Percentiles rank a stretch among this genome's conserved stretches.
phyloP scores from a whole-genome alignment of 225 moss, liverwort and hornwort genomes.

The Sphagnum contortum region DNA sequence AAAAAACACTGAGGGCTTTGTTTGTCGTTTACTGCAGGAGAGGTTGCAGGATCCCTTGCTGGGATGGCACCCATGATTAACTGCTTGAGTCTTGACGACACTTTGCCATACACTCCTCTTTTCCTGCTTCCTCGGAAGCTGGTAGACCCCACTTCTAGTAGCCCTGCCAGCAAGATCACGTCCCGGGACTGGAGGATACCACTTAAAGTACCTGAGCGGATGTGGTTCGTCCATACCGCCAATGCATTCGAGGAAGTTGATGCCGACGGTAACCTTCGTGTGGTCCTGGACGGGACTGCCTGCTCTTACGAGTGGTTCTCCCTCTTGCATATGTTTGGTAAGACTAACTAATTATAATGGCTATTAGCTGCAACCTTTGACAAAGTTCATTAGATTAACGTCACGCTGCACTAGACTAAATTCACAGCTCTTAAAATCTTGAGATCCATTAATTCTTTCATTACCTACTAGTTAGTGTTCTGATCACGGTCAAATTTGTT shows the following conservation, averaged over 20 bases:
- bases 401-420: neutral
- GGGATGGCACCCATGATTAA: constrained; percentile 29
- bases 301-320: constrained; percentile 35
- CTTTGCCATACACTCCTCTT: constrained; percentile 24
- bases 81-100: constrained; percentile 21
- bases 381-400: neutral
- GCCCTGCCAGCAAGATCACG: neutral
- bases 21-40: constrained; percentile 3
- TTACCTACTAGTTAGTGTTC: no score
- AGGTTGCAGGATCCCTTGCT: constrained; percentile 14
- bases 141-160: neutral
- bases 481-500: no score
- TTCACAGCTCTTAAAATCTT: no score
- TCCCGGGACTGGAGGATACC: constrained; percentile 21
- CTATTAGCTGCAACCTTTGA: neutral
- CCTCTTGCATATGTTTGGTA: constrained; percentile 28
- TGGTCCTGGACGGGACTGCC: constrained; percentile 24
- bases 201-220: constrained; percentile 14
- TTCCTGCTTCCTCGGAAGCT: constrained; percentile 16
- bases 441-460: no score
- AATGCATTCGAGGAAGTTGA: constrained; percentile 25
- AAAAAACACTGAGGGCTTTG: no score
- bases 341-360: neutral
- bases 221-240: constrained; percentile 22
- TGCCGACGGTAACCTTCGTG: constrained; percentile 7